Evolutionary conservation across 495 filamentous ascomycete species (phyloP), one percentile per base, ranked within the genome.

Genomic region (Penicillium goetzii): DNA sequence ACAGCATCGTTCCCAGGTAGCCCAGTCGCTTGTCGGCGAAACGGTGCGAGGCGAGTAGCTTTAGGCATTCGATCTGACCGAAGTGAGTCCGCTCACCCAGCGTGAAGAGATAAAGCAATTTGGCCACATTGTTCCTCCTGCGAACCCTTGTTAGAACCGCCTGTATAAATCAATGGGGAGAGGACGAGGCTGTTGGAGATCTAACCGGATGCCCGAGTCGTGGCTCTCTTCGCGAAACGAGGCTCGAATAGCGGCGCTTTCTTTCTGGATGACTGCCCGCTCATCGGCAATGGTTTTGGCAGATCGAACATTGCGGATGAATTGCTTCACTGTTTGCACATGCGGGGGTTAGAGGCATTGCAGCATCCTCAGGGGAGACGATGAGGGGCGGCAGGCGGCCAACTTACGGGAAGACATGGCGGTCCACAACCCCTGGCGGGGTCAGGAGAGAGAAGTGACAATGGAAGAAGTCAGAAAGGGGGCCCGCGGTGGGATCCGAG

Each of bases 231-330:
- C 95, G 67, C 95, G 85, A 74, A 99, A 99, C 72, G 93, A 97
- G 62, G 95, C 92, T 76, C 95, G 84, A 70, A 99, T 98, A 51
- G 93, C 90, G 57, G 95, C 96, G 78, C 95, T 98, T 81, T 99
- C 95, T 76, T 99, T 99, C 70, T 98, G 95, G 61, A 99, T 95
- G 28, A 98, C 95, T 26, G 93, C 92, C 69, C 95, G 88, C 82
- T 99, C 95, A 78, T 99, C 95, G 72, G 96, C 96, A 72, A 99
- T 95, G 33, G 95, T 99, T 84, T 99, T 99, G 56, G 95, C 91
- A 49, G 94, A 93, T 72, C 95, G 92, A 67, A 99, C 95, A 81
- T 97, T 97, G 74, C 95, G 92, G 79, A 99, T 99, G 81, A 99
- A 99, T 83, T 97, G 94, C 81, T 99, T 99, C 76, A 99, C 94